Evolutionary conservation across 176 grass and related monocot species (phyloP).

Genomic region (Alopecurus myosuroides): DNA sequence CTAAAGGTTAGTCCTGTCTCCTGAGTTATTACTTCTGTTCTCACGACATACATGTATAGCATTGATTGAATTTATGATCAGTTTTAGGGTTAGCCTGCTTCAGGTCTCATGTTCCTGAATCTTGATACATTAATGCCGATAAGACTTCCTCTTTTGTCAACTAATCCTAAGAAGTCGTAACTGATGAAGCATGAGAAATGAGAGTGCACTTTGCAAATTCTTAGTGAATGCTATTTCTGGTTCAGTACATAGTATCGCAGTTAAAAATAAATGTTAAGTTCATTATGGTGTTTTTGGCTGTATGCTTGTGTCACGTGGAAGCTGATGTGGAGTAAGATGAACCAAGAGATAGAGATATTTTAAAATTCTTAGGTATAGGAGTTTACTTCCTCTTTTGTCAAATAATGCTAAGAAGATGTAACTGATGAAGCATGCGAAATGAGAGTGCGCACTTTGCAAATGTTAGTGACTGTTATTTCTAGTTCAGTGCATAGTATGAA

Average conservation of each 20-base stretch:
- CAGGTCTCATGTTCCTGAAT: not conserved
- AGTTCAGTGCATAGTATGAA: not conserved
- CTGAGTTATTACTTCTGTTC: not conserved
- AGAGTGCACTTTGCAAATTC: not conserved
- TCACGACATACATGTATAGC: not conserved
- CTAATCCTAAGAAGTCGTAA: not conserved
- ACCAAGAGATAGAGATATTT: not conserved
- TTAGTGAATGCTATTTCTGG: not conserved
- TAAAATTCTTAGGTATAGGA: not conserved
- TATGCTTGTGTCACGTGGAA: not conserved
- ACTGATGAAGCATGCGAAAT: not conserved
- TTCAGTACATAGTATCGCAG: not conserved
- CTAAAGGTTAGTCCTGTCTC: slow-evolving; percentile 20
- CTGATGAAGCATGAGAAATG: not conserved
- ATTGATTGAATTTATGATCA: not conserved
- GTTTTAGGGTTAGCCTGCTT: not conserved
- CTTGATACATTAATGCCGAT: not conserved
- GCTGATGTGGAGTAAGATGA: not conserved
- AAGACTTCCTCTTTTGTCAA: not conserved
- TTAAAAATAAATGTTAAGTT: not conserved
- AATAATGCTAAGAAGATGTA: not conserved
- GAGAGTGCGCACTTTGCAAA: not conserved
- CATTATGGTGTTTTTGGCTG: not conserved
- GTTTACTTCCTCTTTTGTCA: not conserved
- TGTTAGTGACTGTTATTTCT: not conserved